These are phyloP conservation scores for Beverwykella pulmonaria DNA, from an alignment of 495 filamentous ascomycete species.

Conservation along the genomic window DNA sequence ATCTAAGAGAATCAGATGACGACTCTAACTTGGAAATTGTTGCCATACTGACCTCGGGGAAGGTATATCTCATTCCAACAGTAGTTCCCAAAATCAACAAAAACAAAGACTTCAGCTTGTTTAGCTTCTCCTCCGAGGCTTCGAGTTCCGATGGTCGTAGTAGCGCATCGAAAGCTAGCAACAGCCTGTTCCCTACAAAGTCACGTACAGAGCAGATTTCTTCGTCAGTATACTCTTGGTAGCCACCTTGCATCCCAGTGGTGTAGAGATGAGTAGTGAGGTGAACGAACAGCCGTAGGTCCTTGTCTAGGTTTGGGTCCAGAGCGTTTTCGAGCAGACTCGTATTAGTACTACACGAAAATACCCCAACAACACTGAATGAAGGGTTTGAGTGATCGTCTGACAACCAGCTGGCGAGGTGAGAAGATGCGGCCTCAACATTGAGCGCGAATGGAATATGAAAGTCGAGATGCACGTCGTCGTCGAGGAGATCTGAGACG, in stretches of 20 bases:
- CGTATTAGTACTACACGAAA: slow-evolving; percentile 30
- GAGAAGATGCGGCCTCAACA: slow-evolving; percentile 28
- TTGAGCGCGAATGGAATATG: slow-evolving; percentile 28
- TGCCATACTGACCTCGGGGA: slow-evolving; percentile 10
- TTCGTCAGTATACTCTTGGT: slow-evolving; percentile 21
- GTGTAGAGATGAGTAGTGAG: slow-evolving; percentile 29
- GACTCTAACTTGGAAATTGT: background rate
- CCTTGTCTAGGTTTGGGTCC: slow-evolving; percentile 19
- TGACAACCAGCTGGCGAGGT: slow-evolving; percentile 25
- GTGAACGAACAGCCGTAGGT: slow-evolving; percentile 27
- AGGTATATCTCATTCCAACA: slow-evolving; percentile 27
- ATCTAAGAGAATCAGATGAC: background rate
- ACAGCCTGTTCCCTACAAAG: slow-evolving; percentile 18
- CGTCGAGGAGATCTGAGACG: slow-evolving; percentile 21
- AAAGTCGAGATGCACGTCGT: slow-evolving; percentile 30
- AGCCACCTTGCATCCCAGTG: slow-evolving; percentile 19
- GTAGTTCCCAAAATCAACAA: slow-evolving; percentile 23
- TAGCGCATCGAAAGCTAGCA: slow-evolving; percentile 6
- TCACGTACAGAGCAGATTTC: slow-evolving; percentile 26
- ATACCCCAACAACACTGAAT: slow-evolving; percentile 26
- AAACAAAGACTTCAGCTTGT: slow-evolving; percentile 18
- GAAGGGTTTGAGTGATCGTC: slow-evolving; percentile 12
- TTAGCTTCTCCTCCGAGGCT: slow-evolving; percentile 18
- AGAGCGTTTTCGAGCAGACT: slow-evolving; percentile 22
- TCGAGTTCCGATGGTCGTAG: slow-evolving; percentile 22